Conservation (phyloP, 352 stramenopile species). For the Peronospora farinosa region DNA sequence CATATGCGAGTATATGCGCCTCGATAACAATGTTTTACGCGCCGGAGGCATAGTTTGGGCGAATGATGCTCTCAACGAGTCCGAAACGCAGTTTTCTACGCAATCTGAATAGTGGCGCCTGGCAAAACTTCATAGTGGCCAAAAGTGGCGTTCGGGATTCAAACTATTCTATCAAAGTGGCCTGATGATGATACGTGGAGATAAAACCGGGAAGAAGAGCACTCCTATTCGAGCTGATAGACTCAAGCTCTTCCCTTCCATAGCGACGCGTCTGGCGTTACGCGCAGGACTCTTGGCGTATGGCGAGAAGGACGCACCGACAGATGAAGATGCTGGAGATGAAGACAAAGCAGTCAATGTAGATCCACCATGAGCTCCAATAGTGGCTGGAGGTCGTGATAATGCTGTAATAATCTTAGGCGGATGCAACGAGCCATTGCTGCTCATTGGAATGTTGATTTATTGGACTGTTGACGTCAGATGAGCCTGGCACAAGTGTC, state of each 20-base stretch:
- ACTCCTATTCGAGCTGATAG: background rate
- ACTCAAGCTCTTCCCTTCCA: constrained; percentile 54
- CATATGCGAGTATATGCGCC: too few relatives aligned
- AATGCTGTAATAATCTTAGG: constrained; percentile 26
- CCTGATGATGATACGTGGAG: constrained; percentile 14
- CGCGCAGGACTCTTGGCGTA: constrained; percentile 20
- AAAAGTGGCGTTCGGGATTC: too few relatives aligned
- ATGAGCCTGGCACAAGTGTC: background rate
- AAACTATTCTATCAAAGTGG: too few relatives aligned
- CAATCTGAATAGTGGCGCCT: too few relatives aligned
- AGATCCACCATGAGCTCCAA: background rate
- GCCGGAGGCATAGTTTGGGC: too few relatives aligned
- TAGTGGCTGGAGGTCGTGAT: constrained; percentile 20
- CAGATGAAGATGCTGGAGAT: constrained; percentile 22
- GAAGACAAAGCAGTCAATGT: background rate
- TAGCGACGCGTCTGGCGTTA: constrained; percentile 31
- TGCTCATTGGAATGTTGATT: constrained; percentile 21
- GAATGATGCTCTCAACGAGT: too few relatives aligned
- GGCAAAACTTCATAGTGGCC: too few relatives aligned
- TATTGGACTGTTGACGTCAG: constrained; percentile 4
- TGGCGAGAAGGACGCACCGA: constrained; percentile 18
- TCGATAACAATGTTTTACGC: too few relatives aligned
- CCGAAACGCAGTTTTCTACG: too few relatives aligned
- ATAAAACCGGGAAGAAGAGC: too few relatives aligned
- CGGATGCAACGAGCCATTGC: constrained; percentile 21